A percentile compares a stretch with the other conserved stretches of the same genome.
Conservation (phyloP, 805 yeast species). For the Candida xiaguanensis region DNA sequence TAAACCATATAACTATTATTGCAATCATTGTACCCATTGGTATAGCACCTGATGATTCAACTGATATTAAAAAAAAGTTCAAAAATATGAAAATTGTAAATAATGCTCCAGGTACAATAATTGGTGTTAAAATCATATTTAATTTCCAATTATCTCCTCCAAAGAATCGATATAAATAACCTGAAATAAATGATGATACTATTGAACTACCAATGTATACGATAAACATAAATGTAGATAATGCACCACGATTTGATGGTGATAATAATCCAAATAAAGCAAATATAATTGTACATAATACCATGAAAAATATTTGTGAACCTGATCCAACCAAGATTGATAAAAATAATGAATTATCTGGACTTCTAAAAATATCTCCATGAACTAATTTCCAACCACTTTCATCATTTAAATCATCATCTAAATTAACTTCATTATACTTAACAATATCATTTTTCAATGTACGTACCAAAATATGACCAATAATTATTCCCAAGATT, state of each 20-base stretch:
- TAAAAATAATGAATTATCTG: slow-evolving; percentile 62
- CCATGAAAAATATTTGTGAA: slow-evolving; percentile 75
- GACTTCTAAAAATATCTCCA: slow-evolving; percentile 92
- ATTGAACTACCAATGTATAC: slow-evolving; percentile 77
- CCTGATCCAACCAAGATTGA: slow-evolving; percentile 89
- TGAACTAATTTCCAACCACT: slow-evolving; percentile 96
- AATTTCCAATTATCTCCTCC: slow-evolving; percentile 90
- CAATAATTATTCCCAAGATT: slow-evolving; percentile 71
- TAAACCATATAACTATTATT: slow-evolving; percentile 78
- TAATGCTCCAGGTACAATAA: slow-evolving; percentile 77
- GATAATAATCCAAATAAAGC: slow-evolving; percentile 88
- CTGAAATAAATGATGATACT: slow-evolving; percentile 84
- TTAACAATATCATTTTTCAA: slow-evolving; percentile 80
- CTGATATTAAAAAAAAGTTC: slow-evolving; percentile 78
- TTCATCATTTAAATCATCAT: slow-evolving; percentile 85
- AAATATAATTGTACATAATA: slow-evolving; percentile 65
- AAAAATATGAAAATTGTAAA: slow-evolving; percentile 62
- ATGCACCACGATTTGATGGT: slow-evolving; percentile 92
- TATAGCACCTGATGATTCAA: slow-evolving; percentile 87
- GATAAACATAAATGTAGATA: slow-evolving; percentile 85
- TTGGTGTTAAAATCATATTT: slow-evolving; percentile 79
- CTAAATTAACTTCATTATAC: slow-evolving; percentile 85
- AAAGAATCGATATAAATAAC: slow-evolving; percentile 79
- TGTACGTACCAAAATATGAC: slow-evolving; percentile 74
- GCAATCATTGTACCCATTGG: slow-evolving; percentile 89